Base-by-base conservation (phyloP, 257 asterid genomes). In the Nicotiana undulata region DNA sequence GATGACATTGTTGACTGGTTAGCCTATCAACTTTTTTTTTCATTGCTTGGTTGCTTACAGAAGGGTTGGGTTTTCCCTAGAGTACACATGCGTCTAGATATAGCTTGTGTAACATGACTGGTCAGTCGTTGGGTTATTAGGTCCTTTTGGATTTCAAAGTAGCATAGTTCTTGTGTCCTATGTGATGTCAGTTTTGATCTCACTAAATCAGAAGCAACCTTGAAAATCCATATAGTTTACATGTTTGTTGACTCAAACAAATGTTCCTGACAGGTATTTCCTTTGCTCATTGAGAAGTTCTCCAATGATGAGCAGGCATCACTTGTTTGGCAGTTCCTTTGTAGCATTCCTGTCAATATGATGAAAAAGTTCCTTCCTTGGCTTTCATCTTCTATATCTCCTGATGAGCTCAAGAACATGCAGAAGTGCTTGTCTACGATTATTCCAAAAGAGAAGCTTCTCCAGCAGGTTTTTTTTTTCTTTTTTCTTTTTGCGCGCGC, bases 321-420 rank as follows among this genome's bases (percentile, higher is more conserved):
- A 32, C 81, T 88, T 61, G 86, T 88, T 59, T 88, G 91, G 91
- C 89, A 88, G 82, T 88, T 88, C 75, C 75, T 88, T 15, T 88
- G 91, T 70, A 88, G 91, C 86, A 86, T 88, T 70, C 91, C 91
- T 40, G 91, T 88, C 65, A 79, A 84, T 81, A 88, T 81, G 88
- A 74, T 88, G 91, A 82, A 80, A 66, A 81, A 77, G 75, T 88
- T 88, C 66, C 84, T 88, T 58, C 88, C 91, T 67, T 88, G 91
- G 91, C 87, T 88, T 80, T 86, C 89, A 81, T 82, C 83, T 52
- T 88, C 85, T 68, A 80, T 86, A 80, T 84, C 91, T 18, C 74
- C 83, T 29, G 86, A 84, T 55, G 89, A 86, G 83, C 67, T 53
- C 79, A 85, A 82, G 88, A 85, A 84, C 65, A 86, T 88, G 91